These are phyloP conservation scores for Canna indica DNA, from an alignment of 176 grass and related monocot species.

Conservation along the genomic window DNA sequence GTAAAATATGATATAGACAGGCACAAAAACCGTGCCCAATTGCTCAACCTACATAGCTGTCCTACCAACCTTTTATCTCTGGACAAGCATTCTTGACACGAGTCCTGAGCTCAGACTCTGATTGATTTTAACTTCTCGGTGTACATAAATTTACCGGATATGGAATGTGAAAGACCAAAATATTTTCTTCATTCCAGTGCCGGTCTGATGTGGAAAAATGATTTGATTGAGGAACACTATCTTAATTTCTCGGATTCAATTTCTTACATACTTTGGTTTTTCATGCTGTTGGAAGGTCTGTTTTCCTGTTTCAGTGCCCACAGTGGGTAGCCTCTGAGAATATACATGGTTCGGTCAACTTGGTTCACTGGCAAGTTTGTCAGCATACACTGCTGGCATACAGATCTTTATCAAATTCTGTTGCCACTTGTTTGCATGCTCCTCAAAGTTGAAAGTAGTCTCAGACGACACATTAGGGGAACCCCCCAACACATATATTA, in stretches of 20 bases:
- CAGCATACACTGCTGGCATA: conserved; percentile 25
- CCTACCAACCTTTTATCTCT: conserved; percentile 31
- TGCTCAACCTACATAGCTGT: too few species aligned
- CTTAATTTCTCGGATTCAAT: conserved; percentile 13
- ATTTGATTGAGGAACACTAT: conserved; percentile 34
- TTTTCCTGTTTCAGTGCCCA: conserved; percentile 26
- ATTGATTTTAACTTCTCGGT: conserved; percentile 5
- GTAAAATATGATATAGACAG: conserved; percentile 66
- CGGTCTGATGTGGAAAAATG: conserved; percentile 31
- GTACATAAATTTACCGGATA: conserved; percentile 20
- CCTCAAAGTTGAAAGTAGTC: conserved; percentile 36
- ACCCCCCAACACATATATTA: conserved; percentile 43
- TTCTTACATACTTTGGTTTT: conserved; percentile 26
- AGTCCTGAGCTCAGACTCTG: conserved; percentile 19
- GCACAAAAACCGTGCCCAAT: background rate
- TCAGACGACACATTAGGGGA: conserved; percentile 34
- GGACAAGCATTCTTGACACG: conserved; percentile 22
- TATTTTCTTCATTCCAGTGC: conserved; percentile 30
- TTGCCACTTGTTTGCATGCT: conserved; percentile 15
- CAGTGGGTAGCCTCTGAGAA: conserved; percentile 29
- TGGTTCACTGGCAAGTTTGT: conserved; percentile 29
- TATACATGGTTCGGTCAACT: conserved; percentile 22
- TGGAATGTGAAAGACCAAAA: background rate
- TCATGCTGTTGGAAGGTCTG: conserved; percentile 16
- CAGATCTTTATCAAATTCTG: conserved; percentile 24